Evolutionary conservation across 176 grass and related monocot genomes (phyloP).

Genomic region (Carex pumila): DNA sequence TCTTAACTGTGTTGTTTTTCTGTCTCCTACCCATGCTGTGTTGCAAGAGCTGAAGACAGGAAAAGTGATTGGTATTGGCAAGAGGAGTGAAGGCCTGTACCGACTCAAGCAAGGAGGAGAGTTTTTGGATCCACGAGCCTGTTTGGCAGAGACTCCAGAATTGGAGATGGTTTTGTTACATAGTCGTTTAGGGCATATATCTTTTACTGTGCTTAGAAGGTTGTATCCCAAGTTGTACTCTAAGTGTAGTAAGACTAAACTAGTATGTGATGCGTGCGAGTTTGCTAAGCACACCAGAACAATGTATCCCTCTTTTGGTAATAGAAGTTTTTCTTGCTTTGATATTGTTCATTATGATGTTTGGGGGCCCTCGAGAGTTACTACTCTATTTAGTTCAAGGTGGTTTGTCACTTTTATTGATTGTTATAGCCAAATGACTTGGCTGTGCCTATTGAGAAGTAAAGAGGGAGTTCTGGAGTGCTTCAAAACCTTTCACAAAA

Average conservation of each 20-base stretch:
- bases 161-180: too few relatives aligned
- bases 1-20: not conserved
- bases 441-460: not conserved
- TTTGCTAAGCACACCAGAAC: not conserved
- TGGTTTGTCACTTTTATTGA: not conserved
- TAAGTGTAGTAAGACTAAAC: not conserved
- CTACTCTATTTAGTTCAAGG: not conserved
- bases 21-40: not conserved
- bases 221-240: too few relatives aligned
- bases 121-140: too few relatives aligned
- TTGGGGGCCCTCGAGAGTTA: not conserved
- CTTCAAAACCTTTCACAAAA: not conserved
- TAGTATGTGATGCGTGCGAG: conserved; percentile 1
- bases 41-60: not conserved
- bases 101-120: too few relatives aligned
- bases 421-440: not conserved
- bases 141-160: too few relatives aligned
- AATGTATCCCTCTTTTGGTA: not conserved
- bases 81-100: too few relatives aligned
- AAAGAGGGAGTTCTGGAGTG: not conserved
- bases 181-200: too few relatives aligned
- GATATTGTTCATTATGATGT: not conserved
- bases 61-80: too few relatives aligned
- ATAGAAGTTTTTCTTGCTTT: not conserved
- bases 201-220: too few relatives aligned